Conservation (phyloP, 208 protist genomes). For the Leishmania aethiopica region DNA sequence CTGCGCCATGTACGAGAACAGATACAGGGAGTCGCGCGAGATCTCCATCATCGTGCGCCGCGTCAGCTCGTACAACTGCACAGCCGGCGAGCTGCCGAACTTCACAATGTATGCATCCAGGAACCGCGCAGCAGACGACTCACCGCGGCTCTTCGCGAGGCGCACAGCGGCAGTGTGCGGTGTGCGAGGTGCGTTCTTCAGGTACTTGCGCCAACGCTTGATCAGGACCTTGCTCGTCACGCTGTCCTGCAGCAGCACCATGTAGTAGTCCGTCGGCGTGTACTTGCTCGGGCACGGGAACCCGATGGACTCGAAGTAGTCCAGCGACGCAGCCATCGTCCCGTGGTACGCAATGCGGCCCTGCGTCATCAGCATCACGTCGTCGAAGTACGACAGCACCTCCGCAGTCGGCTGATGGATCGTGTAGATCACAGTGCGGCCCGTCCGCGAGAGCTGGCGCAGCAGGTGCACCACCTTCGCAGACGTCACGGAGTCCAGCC, state of each 20-base stretch:
- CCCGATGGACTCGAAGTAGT: conserved; percentile 85
- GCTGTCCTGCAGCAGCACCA: conserved; percentile 80
- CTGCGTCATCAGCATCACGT: conserved; percentile 86
- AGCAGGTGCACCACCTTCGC: conserved; percentile 81
- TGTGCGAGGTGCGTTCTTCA: conserved; percentile 52
- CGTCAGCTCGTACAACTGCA: conserved; percentile 66
- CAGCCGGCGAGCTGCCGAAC: conserved; percentile 43
- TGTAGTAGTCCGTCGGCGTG: conserved; percentile 91
- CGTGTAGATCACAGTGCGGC: conserved; percentile 91
- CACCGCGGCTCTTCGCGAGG: conserved; percentile 33
- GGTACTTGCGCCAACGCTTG: conserved; percentile 67
- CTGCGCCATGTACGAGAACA: conserved; percentile 48
- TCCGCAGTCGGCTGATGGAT: conserved; percentile 95
- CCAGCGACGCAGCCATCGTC: conserved; percentile 53
- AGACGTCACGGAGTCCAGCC: conserved; percentile 89
- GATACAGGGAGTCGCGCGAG: conserved; percentile 44
- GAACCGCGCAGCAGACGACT: conserved; percentile 46
- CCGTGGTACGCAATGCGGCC: conserved; percentile 89
- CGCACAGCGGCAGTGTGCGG: conserved; percentile 59
- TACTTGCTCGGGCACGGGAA: conserved; percentile 65
- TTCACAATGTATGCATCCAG: conserved; percentile 53
- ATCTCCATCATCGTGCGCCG: conserved; percentile 46
- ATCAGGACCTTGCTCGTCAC: conserved; percentile 53
- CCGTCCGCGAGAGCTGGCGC: conserved; percentile 65
- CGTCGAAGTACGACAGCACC: conserved; percentile 91